Base-by-base conservation (phyloP, 2,329 filamentous ascomycete species). In the Trichoderma sp. region DNA sequence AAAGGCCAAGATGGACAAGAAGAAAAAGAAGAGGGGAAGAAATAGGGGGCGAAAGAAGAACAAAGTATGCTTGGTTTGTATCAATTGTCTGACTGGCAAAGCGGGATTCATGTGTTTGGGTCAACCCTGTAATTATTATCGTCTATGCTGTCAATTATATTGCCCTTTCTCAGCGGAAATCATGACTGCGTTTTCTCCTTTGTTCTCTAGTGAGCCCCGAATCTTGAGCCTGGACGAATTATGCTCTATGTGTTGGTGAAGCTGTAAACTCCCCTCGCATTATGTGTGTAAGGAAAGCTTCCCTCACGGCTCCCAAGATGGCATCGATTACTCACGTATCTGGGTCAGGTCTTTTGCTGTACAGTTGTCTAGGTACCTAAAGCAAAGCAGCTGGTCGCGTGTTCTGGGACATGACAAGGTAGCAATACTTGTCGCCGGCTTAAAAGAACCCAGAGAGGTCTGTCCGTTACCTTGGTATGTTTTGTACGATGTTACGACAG, bases 111-210 rank as follows among this genome's bases (percentile, higher is more conserved):
- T 59, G 55, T 59, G 52, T 58, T 69, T 60, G 32, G 39, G 55
- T 65, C 60, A 46, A 65, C 32, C 54, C 26, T 69, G 60, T 69
- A 69, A 60, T 60, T 69, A 63, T 66, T 63, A 49, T 68, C 58
- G 24, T 69, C 54, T 49, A 54, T 39, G 26, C 43, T 66, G 55
- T 69, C 52, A 59, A 65, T 66, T 46, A 39, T 43, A 58, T 59
- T 32, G 28, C 52, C 43, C 34, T 58, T 68, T 55, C 39, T 55
- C 21, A 56, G 49, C 34, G 34, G 26, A 52, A 30, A 18, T 39
- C 34, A n/a, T 37, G 30, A 26, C 28, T 39, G 18, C 32, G 14
- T 7, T 32, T 52, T 52, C 18, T n/a, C 34, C 52, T 37, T 11
- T n/a, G n/a, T 5, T 1, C 30, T 28, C 16, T 6, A 43, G 39